These are phyloP conservation scores for Botrytis deweyae DNA, from an alignment of 2,329 filamentous ascomycete species.

Conservation along the genomic window DNA sequence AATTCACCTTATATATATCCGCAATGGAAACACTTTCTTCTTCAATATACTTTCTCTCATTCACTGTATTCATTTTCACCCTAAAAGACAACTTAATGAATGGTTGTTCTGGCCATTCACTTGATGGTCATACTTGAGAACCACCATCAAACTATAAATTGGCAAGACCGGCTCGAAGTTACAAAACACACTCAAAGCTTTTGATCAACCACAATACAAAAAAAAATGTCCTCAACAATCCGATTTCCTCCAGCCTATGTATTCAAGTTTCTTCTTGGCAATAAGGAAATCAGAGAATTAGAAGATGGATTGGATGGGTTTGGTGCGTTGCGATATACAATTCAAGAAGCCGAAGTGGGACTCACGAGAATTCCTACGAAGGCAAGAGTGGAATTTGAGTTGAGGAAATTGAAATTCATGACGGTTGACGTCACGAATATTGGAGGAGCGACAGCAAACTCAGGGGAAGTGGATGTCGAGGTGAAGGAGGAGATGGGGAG, in stretches of 20 bases:
- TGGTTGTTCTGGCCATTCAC: not conserved
- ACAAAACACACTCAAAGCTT: not conserved
- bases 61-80: not conserved
- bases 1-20: not conserved
- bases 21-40: not conserved
- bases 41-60: not conserved
- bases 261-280: slow-evolving; percentile 43
- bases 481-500: not conserved
- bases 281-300: slow-evolving; percentile 55
- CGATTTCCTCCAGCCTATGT: slow-evolving; percentile 58
- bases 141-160: not conserved
- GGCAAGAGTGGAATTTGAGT: slow-evolving; percentile 54
- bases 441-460: not conserved
- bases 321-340: slow-evolving; percentile 66
- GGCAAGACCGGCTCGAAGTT: not conserved
- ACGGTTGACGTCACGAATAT: slow-evolving; percentile 3
- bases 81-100: not conserved
- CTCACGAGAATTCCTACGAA: slow-evolving; percentile 70
- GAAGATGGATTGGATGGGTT: slow-evolving; percentile 58
- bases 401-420: slow-evolving; percentile 10
- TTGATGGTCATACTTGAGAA: not conserved
- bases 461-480: not conserved
- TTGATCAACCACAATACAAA: not conserved
- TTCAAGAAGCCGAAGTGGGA: slow-evolving; percentile 65
- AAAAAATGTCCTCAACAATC: slow-evolving; percentile 15